phyloP scores from a whole-genome alignment of 2,329 filamentous ascomycete species.

The Emmonsia crescens region DNA sequence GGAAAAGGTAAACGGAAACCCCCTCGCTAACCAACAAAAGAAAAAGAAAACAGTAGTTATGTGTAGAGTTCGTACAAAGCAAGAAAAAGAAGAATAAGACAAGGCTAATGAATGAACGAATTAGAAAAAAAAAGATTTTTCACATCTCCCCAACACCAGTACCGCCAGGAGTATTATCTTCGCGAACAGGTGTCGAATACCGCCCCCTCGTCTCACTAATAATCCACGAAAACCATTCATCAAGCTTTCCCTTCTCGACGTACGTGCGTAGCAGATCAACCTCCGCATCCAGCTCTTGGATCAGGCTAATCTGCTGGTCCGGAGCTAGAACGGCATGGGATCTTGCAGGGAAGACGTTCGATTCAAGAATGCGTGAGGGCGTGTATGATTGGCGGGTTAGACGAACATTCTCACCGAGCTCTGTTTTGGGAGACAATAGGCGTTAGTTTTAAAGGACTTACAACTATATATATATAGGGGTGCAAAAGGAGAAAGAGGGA shows the following conservation, averaged over 20 bases:
- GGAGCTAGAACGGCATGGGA: conserved; percentile 21
- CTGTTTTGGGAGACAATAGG: conserved; percentile 9
- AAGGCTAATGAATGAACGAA: background rate
- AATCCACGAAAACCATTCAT: conserved; percentile 52
- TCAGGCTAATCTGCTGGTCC: conserved; percentile 54
- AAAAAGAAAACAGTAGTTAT: background rate
- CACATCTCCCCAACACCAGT: background rate
- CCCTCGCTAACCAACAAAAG: background rate
- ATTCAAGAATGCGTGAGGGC: background rate
- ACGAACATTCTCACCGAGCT: conserved; percentile 11
- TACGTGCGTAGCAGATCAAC: conserved; percentile 54
- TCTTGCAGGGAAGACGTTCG: conserved; percentile 18
- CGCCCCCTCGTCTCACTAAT: conserved; percentile 15
- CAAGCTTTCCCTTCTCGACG: conserved; percentile 57
- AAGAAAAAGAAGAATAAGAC: background rate
- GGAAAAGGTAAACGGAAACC: background rate
- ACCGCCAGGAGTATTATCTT: background rate
- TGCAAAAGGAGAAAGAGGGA: background rate
- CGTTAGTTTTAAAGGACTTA: conserved; percentile 2
- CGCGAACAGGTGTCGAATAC: background rate
- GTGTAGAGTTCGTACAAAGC: background rate
- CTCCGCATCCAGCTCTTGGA: conserved; percentile 62
- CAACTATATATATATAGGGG: background rate
- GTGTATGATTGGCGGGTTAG: background rate
- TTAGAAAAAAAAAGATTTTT: background rate